Evolutionary conservation across 2,329 filamentous ascomycete genomes (phyloP), one percentile per base, ranked within the genome.

Genomic region (Beauveria medogensis): DNA sequence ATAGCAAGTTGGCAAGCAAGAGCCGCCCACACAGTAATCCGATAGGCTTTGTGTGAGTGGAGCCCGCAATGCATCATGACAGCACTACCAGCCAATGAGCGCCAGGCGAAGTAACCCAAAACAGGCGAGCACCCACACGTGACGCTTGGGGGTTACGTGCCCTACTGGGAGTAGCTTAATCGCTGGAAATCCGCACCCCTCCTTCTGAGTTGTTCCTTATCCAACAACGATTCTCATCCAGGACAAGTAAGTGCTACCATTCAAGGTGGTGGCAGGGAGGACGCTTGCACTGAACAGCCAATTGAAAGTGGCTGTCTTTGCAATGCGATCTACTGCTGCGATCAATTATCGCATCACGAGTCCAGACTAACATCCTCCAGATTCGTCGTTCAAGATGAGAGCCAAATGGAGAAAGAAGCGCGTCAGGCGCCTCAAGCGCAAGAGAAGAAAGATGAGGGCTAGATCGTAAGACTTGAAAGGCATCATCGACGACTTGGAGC

Each of bases 401-500:
- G 92, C 92, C 78, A 97, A 97, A 86, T 97, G 94, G 94, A 94
- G 93, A 86, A 99, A 99, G 90, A 99, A 99, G 93, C 87, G 94
- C 80, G 92, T 96, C 82, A 87, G 94, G 75, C 89, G 94, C 81
- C 91, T 99, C 80, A 97, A 97, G 90, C 89, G 92, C 78, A 99
- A 99, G 92, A 92, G 94, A 84, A 95, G 94, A 92, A 99, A 99
- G 93, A 96, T 94, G 83, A 88, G 94, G 79, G 94, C 93, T 74
- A 84, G 94, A 83, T 92, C 88, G 94, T 97, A 85, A 86, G 92
- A 82, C 41, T 22, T n/a, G 18, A 20, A 22, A 47, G 43, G 10
- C 24, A 28, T 52, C 16, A 18, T 34, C 12, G 1, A 26, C 24
- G 22, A 8, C 14, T 1, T 48, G 10, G 20, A 43, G 14, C 37